Percentiles rank a stretch among this genome's conserved stretches.
phyloP scores from a whole-genome alignment of 208 protist genomes.

The Endotrypanum monterogeii region DNA sequence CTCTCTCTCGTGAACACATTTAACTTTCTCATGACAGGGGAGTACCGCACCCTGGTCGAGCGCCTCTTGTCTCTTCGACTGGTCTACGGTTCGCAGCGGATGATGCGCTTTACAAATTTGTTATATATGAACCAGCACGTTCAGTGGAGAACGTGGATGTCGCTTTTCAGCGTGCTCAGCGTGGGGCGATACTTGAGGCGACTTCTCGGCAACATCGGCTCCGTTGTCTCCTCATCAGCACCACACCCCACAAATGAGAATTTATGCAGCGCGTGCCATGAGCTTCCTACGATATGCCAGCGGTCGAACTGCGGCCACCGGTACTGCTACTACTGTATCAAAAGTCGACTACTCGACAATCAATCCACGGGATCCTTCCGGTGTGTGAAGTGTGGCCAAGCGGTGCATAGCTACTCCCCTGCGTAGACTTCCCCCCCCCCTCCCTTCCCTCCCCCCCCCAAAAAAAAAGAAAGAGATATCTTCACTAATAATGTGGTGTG shows the following conservation, averaged over 20 bases:
- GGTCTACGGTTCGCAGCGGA: conserved; percentile 84
- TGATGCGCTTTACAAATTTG: conserved; percentile 81
- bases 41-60: conserved; percentile 86
- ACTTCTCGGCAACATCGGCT: conserved; percentile 46
- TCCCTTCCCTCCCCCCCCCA: too few relatives aligned
- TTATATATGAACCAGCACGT: conserved; percentile 91
- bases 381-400: conserved; percentile 68
- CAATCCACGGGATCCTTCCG: conserved; percentile 69
- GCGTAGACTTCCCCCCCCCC: too few relatives aligned
- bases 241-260: conserved; percentile 38
- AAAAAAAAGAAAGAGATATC: too few relatives aligned
- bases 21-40: conserved; percentile 84
- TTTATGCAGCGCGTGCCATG: conserved; percentile 77
- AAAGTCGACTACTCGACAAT: conserved; percentile 73
- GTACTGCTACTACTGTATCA: conserved; percentile 95
- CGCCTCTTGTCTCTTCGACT: conserved; percentile 80
- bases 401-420: conserved; percentile 56
- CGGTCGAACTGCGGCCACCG: conserved; percentile 88
- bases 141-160: conserved; percentile 77
- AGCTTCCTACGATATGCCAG: conserved; percentile 64
- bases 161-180: conserved; percentile 74
- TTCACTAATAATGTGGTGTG: too few relatives aligned
- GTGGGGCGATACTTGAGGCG: conserved; percentile 68
- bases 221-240: conserved; percentile 31
- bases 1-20: conserved; percentile 83